Evolutionary conservation across 331 rosid genomes (phyloP).

Genomic region (Rosa hybrid): DNA sequence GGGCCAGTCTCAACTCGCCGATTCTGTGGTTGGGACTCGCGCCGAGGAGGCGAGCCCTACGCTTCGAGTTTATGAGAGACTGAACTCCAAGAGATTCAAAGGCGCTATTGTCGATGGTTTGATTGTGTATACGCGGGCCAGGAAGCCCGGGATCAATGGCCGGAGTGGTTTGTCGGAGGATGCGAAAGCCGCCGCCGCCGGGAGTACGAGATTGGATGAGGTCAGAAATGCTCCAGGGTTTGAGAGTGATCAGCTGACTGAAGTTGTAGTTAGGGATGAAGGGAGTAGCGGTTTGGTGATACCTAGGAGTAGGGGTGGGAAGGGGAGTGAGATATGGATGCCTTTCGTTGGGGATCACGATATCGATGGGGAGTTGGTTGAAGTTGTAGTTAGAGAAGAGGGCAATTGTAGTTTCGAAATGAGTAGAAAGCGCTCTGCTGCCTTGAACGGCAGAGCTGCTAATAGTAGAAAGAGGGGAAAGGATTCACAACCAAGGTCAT

Average conservation of each 20-base stretch:
- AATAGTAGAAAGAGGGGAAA: background rate
- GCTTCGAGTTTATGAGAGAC: constrained; percentile 31
- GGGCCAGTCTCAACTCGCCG: constrained; percentile 38
- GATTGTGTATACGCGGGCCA: constrained; percentile 71
- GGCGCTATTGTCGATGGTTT: constrained; percentile 56
- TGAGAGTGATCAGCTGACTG: constrained; percentile 23
- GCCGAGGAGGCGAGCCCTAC: constrained; percentile 15
- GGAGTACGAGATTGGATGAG: constrained; percentile 1
- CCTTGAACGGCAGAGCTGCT: background rate
- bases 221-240: constrained; percentile 13
- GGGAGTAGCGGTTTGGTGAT: constrained; percentile 15
- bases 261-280: constrained; percentile 22
- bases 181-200: background rate
- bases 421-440: background rate
- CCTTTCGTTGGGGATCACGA: constrained; percentile 30
- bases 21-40: background rate
- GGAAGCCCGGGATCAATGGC: constrained; percentile 41
- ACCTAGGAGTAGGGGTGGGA: constrained; percentile 14
- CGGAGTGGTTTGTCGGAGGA: background rate
- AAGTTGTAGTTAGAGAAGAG: constrained; percentile 22
- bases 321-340: constrained; percentile 16
- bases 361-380: constrained; percentile 11
- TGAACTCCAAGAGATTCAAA: constrained; percentile 31
- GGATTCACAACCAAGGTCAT: constrained; percentile 30
- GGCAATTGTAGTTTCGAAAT: background rate